phyloP scores from a whole-genome alignment of 495 filamentous ascomycete species.

The Xylaria sp. region DNA sequence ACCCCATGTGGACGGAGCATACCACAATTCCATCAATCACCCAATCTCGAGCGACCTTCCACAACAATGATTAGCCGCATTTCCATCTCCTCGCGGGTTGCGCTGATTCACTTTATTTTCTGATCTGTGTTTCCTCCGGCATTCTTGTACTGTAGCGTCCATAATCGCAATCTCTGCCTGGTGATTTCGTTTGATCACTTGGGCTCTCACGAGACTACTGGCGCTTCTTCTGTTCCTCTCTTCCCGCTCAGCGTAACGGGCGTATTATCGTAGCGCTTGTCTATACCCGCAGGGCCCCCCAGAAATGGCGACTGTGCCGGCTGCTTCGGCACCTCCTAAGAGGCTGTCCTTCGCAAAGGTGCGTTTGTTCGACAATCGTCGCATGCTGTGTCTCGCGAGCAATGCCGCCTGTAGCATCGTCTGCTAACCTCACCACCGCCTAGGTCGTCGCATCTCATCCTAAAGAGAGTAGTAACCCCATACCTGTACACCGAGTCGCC shows the following conservation, averaged over 20 bases:
- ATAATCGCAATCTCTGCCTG: constrained; percentile 33
- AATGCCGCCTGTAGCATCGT: background rate
- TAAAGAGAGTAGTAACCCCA: constrained; percentile 49
- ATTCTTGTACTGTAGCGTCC: constrained; percentile 32
- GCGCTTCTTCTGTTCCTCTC: constrained; percentile 19
- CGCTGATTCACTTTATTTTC: constrained; percentile 56
- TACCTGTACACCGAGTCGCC: constrained; percentile 40
- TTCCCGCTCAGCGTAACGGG: background rate
- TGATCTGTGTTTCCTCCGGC: constrained; percentile 47
- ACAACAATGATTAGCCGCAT: constrained; percentile 59
- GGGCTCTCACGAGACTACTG: constrained; percentile 31
- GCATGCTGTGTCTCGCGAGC: background rate
- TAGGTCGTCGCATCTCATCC: constrained; percentile 63
- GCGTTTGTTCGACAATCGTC: constrained; percentile 34
- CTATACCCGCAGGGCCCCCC: constrained; percentile 24
- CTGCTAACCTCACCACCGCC: constrained; percentile 5
- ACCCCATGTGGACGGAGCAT: constrained; percentile 23
- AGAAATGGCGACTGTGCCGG: constrained; percentile 48
- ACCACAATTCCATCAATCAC: constrained; percentile 22
- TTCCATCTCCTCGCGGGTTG: constrained; percentile 54
- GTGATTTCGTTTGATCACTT: constrained; percentile 20
- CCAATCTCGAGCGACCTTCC: constrained; percentile 34
- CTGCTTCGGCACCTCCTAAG: constrained; percentile 50
- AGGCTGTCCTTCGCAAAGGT: constrained; percentile 67
- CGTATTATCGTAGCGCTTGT: constrained; percentile 7